Evolutionary conservation across 805 yeast genomes (phyloP), one percentile per base, ranked within the genome.

Genomic region (Schizosaccharomyces lindneri): DNA sequence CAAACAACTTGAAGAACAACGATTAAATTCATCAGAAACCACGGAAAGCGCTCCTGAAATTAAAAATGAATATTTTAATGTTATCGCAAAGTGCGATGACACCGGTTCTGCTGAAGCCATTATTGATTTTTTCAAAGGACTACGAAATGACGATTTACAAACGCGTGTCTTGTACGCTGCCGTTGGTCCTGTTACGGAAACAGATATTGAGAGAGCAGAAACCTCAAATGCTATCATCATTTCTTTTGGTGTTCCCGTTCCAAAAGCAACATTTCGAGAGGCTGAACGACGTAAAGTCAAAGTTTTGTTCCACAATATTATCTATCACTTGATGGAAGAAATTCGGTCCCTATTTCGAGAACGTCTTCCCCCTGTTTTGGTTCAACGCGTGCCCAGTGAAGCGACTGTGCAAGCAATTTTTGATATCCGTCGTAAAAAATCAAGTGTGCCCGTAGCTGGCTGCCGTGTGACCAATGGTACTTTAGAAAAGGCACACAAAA

Each of bases 41-140:
- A 11, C 7, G n/a, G 36, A 46, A 46, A 24, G 21, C 29, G 9
- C n/a, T 57, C 31, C 60, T 31, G 60, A 17, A 31, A 13, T 5
- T 13, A 36, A 11, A 36, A 13, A 19, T 19, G 36, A 36, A 27
- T 21, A 39, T 29, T 41, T 29, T 13, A 39, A 31, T 19, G 87
- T 83, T 65, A 82, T 93, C 32, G 75, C 93, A 43, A 87, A 86
- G 69, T 85, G 95, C 0, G 98, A 93, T 72, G 97, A 90, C 1
- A 82, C 83, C 66, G 98, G 98, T 0, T 89, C 97, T 0, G 85
- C 86, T 0, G 98, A 93, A 69, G 98, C 98, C 1, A 85, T 93
- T 43, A 78, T 75, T 48, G 96, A 89, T 70, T 81, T 90, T 66
- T 80, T 93, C 59, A 76, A 77, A 63, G 82, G 82, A 13, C 72